Base-by-base conservation (phyloP, 2,329 filamentous ascomycete genomes). In the Alternaria viburni region DNA sequence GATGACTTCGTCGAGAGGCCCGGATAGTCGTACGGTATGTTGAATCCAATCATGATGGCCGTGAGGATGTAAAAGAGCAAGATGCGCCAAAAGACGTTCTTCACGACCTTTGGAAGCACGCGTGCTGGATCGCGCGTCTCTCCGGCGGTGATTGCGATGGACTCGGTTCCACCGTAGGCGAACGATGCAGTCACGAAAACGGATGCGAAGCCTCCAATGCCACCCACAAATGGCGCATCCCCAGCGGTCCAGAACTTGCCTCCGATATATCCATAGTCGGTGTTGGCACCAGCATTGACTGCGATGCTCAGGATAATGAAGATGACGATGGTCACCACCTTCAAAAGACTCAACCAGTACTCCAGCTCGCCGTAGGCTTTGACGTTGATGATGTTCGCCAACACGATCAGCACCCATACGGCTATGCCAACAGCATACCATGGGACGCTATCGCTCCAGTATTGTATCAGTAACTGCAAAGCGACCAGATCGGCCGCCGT, bases 101-200 rank as follows among this genome's bases (percentile, higher is more conserved):
- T 97, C 73, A 96, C 89, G 12, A 94, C 94, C 0, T 89, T 93
- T 0, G 94, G 94, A 0, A 97, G 85, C 1, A 91, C 92, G 76
- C 96, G 92, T 61, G 90, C 86, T 4, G 91, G 91, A 74, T 93
- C 93, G n/a, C 86, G 88, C 1, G 91, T 91, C 77, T 94, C 91
- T 30, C 91, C 91, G 2, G 91, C 91, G 4, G 91, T 91, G 13
- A 94, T 86, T 57, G 91, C 91, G 52, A 93, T 90, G 11, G 93
- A 84, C 76, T 93, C 91, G 1, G 91, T 93, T 11, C 91, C 91
- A 6, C 89, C 87, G 73, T 92, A 93, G 55, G 91, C 70, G 72
- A 93, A 93, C 5, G 91, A 90, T 2, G 91, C 90, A 0, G 88
- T 91, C 50, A 93, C 90, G 71, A 93, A 91, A 63, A 92, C 90